Evolutionary conservation across 352 stramenopile species (phyloP).

Genomic region (Phytophthora sp.): DNA sequence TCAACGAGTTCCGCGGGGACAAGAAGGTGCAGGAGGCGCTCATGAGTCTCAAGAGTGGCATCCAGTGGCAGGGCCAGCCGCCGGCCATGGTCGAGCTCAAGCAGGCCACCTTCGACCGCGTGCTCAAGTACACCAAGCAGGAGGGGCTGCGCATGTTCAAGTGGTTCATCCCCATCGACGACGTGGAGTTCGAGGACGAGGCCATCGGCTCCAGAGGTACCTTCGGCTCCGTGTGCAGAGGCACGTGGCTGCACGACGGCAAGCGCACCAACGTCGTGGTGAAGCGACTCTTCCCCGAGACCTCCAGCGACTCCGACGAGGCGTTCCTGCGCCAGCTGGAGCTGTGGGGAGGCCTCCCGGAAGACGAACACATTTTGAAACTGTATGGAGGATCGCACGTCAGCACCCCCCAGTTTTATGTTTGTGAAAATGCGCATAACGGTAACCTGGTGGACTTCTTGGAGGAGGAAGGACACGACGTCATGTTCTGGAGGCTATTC

Average conservation of each 20-base stretch:
- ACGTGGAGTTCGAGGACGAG: slow-evolving; percentile 24
- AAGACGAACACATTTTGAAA: slow-evolving; percentile 37
- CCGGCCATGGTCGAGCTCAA: slow-evolving; percentile 16
- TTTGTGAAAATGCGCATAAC: slow-evolving; percentile 15
- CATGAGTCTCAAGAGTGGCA: slow-evolving; percentile 11
- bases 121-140: neutral
- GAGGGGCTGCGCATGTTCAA: slow-evolving; percentile 7
- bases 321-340: slow-evolving; percentile 33
- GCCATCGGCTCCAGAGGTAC: slow-evolving; percentile 19
- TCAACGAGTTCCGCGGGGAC: slow-evolving; percentile 16
- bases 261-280: slow-evolving; percentile 25
- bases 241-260: slow-evolving; percentile 20
- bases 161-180: slow-evolving; percentile 34
- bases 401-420: slow-evolving; percentile 17
- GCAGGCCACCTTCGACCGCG: neutral
- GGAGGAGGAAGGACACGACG: neutral
- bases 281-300: slow-evolving; percentile 33
- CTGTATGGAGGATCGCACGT: slow-evolving; percentile 41
- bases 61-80: slow-evolving; percentile 6
- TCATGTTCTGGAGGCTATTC: slow-evolving; percentile 13
- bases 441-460: slow-evolving; percentile 24
- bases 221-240: slow-evolving; percentile 15
- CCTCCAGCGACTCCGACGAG: neutral
- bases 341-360: slow-evolving; percentile 26
- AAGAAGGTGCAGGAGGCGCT: slow-evolving; percentile 16